phyloP scores from a whole-genome alignment of 2,329 filamentous ascomycete species.

The Exophiala sp. region DNA sequence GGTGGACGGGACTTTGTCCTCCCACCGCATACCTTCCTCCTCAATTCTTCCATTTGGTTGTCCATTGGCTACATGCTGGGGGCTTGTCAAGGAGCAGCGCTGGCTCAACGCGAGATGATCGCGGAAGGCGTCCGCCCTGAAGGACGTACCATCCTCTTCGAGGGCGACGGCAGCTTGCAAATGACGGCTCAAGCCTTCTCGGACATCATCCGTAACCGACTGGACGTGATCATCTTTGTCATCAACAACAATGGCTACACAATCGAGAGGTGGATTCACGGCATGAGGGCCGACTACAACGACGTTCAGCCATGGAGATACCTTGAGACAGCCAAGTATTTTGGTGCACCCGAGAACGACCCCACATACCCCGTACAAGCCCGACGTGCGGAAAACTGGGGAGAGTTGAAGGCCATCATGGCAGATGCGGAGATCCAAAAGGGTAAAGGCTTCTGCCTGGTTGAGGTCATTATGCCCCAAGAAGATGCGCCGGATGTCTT shows the following conservation, averaged over 20 bases:
- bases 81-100: conserved; percentile 53
- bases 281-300: conserved; percentile 53
- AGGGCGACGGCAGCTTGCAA: conserved; percentile 63
- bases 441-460: conserved; percentile 39
- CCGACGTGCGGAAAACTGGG: conserved; percentile 24
- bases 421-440: conserved; percentile 34
- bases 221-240: conserved; percentile 50
- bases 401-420: conserved; percentile 23
- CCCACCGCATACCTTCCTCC: conserved; percentile 46
- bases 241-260: conserved; percentile 61
- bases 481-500: conserved; percentile 37
- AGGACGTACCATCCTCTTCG: conserved; percentile 55
- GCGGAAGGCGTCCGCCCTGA: conserved; percentile 50
- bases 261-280: conserved; percentile 58
- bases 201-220: conserved; percentile 57
- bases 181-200: conserved; percentile 65
- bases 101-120: conserved; percentile 52
- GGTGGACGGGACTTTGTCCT: conserved; percentile 53
- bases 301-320: conserved; percentile 54
- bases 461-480: conserved; percentile 42
- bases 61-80: conserved; percentile 61
- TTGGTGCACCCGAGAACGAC: conserved; percentile 26
- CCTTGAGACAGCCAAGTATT: conserved; percentile 41
- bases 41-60: conserved; percentile 56
- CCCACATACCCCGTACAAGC: conserved; percentile 26